Conservation (phyloP, 768 basidiomycete genomes). For the Kwoniella bestiolae region DNA sequence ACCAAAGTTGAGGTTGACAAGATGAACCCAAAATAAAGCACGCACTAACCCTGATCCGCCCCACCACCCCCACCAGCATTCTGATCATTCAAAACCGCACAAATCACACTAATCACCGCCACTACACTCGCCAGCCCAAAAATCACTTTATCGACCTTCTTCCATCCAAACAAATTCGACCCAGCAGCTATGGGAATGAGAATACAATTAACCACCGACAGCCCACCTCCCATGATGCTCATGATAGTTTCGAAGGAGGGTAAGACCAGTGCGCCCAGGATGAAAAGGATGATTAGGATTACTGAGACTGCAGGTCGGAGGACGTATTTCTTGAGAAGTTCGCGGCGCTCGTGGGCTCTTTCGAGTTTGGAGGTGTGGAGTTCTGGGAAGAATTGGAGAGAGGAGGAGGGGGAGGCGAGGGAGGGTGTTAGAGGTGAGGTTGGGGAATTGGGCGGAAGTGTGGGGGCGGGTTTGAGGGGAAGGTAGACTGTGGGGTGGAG, state of each 20-base stretch:
- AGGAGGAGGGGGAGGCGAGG: slow-evolving; percentile 14
- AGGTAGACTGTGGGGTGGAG: slow-evolving; percentile 48
- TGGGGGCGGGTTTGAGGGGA: slow-evolving; percentile 28
- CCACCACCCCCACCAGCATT: not conserved
- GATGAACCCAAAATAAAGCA: too few relatives aligned
- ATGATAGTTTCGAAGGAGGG: slow-evolving; percentile 46
- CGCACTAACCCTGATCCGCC: too few relatives aligned
- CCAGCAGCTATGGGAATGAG: slow-evolving; percentile 45
- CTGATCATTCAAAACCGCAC: slow-evolving; percentile 18
- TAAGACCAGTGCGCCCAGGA: slow-evolving; percentile 42
- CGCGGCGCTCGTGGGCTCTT: slow-evolving; percentile 33
- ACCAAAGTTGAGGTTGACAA: too few relatives aligned
- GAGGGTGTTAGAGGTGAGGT: slow-evolving; percentile 3
- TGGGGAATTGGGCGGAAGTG: slow-evolving; percentile 13
- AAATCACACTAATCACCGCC: slow-evolving; percentile 12
- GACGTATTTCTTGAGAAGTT: slow-evolving; percentile 33
- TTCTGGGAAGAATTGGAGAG: slow-evolving; percentile 2
- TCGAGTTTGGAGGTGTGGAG: slow-evolving; percentile 13
- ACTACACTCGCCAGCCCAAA: slow-evolving; percentile 13
- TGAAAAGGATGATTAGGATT: slow-evolving; percentile 29
- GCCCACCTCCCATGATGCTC: slow-evolving; percentile 42
- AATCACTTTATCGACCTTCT: slow-evolving; percentile 15
- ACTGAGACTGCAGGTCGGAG: slow-evolving; percentile 39
- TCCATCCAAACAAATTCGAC: slow-evolving; percentile 40
- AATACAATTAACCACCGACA: slow-evolving; percentile 35